Conservation (phyloP, 805 yeast genomes). For the Blastobotrys peoriensis region DNA sequence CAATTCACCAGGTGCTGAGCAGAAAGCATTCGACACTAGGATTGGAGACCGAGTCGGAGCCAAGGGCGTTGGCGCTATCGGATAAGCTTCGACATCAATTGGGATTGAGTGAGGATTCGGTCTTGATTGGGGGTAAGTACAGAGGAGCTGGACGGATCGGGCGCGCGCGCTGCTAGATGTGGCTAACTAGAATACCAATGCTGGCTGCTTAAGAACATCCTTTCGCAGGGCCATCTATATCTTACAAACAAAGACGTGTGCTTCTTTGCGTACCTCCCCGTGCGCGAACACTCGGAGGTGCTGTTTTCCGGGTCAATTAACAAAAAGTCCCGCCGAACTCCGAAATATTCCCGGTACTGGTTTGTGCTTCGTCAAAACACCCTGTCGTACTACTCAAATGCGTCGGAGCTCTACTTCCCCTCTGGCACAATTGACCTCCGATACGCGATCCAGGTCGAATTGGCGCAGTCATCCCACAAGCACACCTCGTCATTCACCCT, state of each 20-base stretch:
- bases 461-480: constrained; percentile 10
- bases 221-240: constrained; percentile 80
- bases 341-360: constrained; percentile 59
- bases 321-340: constrained; percentile 35
- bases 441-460: constrained; percentile 54
- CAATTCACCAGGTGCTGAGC: constrained; percentile 12
- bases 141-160: too few relatives aligned
- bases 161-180: not conserved
- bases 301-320: constrained; percentile 47
- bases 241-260: constrained; percentile 59
- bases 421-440: constrained; percentile 64
- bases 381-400: constrained; percentile 57
- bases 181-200: constrained; percentile 48
- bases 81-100: constrained; percentile 19
- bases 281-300: constrained; percentile 37
- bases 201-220: constrained; percentile 77
- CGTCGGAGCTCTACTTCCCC: constrained; percentile 86
- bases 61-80: constrained; percentile 19
- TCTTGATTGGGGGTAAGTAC: constrained; percentile 17
- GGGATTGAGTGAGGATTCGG: constrained; percentile 18
- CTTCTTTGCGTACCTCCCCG: constrained; percentile 75
- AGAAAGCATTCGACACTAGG: too few relatives aligned
- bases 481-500: constrained; percentile 40
- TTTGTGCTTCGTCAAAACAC: constrained; percentile 66
- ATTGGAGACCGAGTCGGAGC: constrained; percentile 13